Conservation (phyloP, 441 rosid species). For the Viola pubescens region DNA sequence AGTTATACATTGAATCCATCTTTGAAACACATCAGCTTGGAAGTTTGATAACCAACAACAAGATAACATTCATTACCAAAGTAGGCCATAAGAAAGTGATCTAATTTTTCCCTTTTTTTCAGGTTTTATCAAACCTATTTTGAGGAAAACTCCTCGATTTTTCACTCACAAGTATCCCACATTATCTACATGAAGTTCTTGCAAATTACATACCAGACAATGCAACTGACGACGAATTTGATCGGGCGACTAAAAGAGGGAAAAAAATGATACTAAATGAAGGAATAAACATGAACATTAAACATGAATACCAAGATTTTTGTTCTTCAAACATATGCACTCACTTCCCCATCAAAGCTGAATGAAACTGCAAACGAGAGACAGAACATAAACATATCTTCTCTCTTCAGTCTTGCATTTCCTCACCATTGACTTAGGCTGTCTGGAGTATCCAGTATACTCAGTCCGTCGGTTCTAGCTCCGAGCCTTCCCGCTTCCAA, state of each 20-base stretch:
- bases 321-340: constrained; percentile 14
- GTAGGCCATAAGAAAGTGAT: constrained; percentile 6
- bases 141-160: constrained; percentile 13
- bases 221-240: constrained; percentile 8
- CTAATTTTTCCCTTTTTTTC: neutral
- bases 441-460: neutral
- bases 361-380: constrained; percentile 13
- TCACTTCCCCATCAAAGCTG: constrained; percentile 13
- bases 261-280: constrained; percentile 14
- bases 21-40: neutral
- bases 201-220: constrained; percentile 25
- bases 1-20: neutral
- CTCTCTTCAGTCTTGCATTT: constrained; percentile 13
- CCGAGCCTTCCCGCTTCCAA: constrained; percentile 69
- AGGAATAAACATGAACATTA: constrained; percentile 18
- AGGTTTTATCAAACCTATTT: neutral
- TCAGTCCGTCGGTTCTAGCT: constrained; percentile 22
- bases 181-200: constrained; percentile 55
- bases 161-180: constrained; percentile 24
- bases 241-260: neutral
- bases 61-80: constrained; percentile 1
- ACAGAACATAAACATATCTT: constrained; percentile 1
- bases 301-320: constrained; percentile 23
- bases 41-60: neutral
- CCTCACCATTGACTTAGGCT: constrained; percentile 8